phyloP scores from a whole-genome alignment of 768 basidiomycete species.

The Rubroboletus satanas region DNA sequence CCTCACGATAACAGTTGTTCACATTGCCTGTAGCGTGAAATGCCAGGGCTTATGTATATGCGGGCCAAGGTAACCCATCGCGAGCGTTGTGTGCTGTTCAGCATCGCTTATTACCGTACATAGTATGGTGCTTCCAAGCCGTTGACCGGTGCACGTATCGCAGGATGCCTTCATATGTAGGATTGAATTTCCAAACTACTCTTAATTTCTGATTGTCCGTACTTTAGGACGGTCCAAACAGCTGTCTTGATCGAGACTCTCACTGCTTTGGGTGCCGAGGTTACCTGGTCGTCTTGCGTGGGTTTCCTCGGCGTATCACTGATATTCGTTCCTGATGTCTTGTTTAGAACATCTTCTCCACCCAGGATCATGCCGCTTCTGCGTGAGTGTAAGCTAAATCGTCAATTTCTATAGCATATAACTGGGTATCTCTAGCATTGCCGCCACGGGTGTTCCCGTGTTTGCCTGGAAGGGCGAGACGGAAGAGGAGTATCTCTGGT shows the following conservation, averaged over 20 bases:
- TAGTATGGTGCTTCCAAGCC: conserved; percentile 81
- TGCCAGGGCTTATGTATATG: conserved; percentile 95
- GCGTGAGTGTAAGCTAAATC: conserved; percentile 53
- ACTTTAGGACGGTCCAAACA: conserved; percentile 90
- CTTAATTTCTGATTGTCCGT: not conserved
- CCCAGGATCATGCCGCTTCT: conserved; percentile 98
- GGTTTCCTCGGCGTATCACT: conserved; percentile 26
- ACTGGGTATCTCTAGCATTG: conserved; percentile 55
- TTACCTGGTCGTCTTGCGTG: conserved; percentile 98
- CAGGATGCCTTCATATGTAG: conserved; percentile 97
- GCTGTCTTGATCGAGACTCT: conserved; percentile 99
- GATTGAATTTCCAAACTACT: conserved; percentile 17
- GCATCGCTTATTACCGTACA: conserved; percentile 7
- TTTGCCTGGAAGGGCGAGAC: conserved; percentile 99
- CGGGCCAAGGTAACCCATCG: conserved; percentile 64
- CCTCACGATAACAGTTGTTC: conserved; percentile 11
- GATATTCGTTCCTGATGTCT: not conserved
- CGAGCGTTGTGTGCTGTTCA: conserved; percentile 1
- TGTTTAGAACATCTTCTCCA: conserved; percentile 94
- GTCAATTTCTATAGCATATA: not conserved
- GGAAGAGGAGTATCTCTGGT: conserved; percentile 98
- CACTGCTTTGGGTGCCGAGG: conserved; percentile 91
- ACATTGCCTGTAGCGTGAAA: conserved; percentile 62
- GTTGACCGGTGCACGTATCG: conserved; percentile 91
- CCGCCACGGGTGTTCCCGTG: conserved; percentile 97